A percentile compares a stretch with the other conserved stretches of the same genome.
phyloP scores from a whole-genome alignment of 257 asterid species.

The Penstemon davidsonii region DNA sequence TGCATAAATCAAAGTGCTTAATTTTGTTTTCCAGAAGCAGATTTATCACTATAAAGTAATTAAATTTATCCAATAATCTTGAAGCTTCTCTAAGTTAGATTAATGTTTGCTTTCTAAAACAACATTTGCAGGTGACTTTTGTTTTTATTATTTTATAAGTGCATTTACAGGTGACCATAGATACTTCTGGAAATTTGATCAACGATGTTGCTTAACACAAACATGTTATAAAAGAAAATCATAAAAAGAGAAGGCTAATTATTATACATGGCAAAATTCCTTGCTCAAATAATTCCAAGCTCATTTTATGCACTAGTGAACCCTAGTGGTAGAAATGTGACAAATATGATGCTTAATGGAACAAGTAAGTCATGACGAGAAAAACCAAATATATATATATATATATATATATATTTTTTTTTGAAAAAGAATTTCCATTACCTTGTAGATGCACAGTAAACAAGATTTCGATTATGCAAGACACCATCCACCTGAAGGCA shows the following conservation, averaged over 20 bases:
- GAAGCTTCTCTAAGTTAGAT: too few relatives aligned
- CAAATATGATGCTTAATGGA: constrained; percentile 1
- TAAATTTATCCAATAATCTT: too few relatives aligned
- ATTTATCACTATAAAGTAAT: too few relatives aligned
- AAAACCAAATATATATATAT: constrained; percentile 5
- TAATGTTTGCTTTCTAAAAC: too few relatives aligned
- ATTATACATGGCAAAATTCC: neutral
- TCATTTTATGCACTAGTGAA: neutral
- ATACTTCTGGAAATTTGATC: neutral
- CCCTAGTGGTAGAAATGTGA: constrained; percentile 7
- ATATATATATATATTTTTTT: neutral
- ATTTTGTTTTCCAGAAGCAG: too few relatives aligned
- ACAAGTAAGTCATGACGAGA: neutral
- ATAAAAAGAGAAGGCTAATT: neutral
- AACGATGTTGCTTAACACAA: neutral
- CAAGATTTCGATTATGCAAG: constrained; percentile 82
- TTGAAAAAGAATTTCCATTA: constrained; percentile 27
- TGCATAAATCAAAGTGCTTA: too few relatives aligned
- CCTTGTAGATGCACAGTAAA: constrained; percentile 98
- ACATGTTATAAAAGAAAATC: constrained; percentile 2
- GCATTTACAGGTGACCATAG: too few relatives aligned
- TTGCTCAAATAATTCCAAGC: neutral
- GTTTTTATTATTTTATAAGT: too few relatives aligned
- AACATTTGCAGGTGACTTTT: too few relatives aligned
- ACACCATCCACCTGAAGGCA: constrained; percentile 99